A percentile compares a stretch with the other conserved stretches of the same genome.
phyloP scores from a whole-genome alignment of 139 green algal species.

The Chlorella sp. region DNA sequence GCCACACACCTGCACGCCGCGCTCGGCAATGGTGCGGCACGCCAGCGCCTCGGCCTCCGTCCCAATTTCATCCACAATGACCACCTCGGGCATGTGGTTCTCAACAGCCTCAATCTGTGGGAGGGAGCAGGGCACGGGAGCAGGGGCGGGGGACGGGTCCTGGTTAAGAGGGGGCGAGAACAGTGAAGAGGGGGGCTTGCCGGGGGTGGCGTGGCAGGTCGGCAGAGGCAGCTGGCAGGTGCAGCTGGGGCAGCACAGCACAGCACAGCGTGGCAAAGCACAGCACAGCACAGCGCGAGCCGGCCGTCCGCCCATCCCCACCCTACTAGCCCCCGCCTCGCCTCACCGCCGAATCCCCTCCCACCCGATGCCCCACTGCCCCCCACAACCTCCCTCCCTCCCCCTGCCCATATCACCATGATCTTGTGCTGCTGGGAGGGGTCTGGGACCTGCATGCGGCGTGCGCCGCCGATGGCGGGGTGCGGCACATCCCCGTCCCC shows the following conservation, averaged over 20 bases:
- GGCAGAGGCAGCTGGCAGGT: background rate
- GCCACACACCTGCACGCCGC: conserved; percentile 77
- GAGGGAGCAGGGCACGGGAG: too few relatives aligned
- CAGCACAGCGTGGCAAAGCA: background rate
- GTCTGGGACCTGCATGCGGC: conserved; percentile 96
- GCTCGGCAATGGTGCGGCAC: conserved; percentile 97
- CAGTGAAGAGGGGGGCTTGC: background rate
- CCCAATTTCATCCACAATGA: conserved; percentile 97
- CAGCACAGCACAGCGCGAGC: background rate
- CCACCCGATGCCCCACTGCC: background rate
- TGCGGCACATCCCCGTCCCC: conserved; percentile 96
- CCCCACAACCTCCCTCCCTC: background rate
- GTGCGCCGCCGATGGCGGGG: conserved; percentile 89
- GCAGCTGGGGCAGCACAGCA: background rate
- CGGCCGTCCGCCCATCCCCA: too few relatives aligned
- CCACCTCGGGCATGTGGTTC: conserved; percentile 90
- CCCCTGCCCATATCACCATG: conserved; percentile 83
- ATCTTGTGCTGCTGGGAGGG: conserved; percentile 89
- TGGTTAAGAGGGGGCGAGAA: background rate
- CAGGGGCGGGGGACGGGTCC: background rate
- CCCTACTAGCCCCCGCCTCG: background rate
- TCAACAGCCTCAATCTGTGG: conserved; percentile 96
- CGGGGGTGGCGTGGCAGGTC: background rate
- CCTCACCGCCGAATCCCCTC: background rate
- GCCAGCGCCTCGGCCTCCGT: conserved; percentile 96